A percentile compares a stretch with the other conserved stretches of the same genome.
These are phyloP conservation scores for Salix suchowensis DNA, from an alignment of 345 rosid genomes.

Conservation along the genomic window DNA sequence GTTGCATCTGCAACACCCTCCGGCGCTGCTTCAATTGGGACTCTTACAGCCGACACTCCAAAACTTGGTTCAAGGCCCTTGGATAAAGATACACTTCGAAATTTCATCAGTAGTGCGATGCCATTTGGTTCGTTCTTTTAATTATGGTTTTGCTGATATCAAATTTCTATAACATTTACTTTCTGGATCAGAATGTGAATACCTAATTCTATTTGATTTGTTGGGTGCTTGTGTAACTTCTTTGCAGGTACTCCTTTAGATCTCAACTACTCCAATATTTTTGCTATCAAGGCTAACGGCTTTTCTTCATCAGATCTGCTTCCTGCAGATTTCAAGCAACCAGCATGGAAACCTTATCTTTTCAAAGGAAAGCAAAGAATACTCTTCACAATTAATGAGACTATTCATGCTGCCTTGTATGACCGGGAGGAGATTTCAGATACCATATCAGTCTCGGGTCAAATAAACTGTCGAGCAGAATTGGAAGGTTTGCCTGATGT, in stretches of 20 bases:
- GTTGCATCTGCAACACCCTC: slow-evolving; percentile 60
- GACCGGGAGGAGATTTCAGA: slow-evolving; percentile 91
- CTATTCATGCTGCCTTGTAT: slow-evolving; percentile 75
- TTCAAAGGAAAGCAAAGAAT: slow-evolving; percentile 83
- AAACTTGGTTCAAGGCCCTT: slow-evolving; percentile 67
- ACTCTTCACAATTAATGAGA: slow-evolving; percentile 74
- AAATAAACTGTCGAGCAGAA: slow-evolving; percentile 87
- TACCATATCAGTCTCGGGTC: slow-evolving; percentile 74
- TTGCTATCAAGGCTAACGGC: slow-evolving; percentile 61
- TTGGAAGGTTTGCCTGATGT: slow-evolving; percentile 92
- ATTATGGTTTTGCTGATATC: slow-evolving; percentile 25
- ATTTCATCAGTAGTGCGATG: slow-evolving; percentile 69
- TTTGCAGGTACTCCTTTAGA: slow-evolving; percentile 78
- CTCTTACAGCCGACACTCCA: slow-evolving; percentile 59
- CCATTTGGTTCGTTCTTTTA: slow-evolving; percentile 77
- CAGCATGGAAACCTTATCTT: slow-evolving; percentile 93
- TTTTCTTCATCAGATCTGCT: slow-evolving; percentile 77
- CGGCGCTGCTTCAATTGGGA: slow-evolving; percentile 45
- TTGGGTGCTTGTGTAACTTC: slow-evolving; percentile 7
- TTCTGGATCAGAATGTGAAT: slow-evolving; percentile 9
- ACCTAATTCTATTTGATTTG: slow-evolving; percentile 5
- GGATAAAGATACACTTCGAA: slow-evolving; percentile 73
- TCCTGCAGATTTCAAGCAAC: slow-evolving; percentile 77
- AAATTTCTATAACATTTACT: slow-evolving; percentile 13
- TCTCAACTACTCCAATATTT: slow-evolving; percentile 61